These are phyloP conservation scores for Ophiocordyceps polyrhachis-furcata DNA, from an alignment of 2,329 filamentous ascomycete genomes.

Conservation along the genomic window DNA sequence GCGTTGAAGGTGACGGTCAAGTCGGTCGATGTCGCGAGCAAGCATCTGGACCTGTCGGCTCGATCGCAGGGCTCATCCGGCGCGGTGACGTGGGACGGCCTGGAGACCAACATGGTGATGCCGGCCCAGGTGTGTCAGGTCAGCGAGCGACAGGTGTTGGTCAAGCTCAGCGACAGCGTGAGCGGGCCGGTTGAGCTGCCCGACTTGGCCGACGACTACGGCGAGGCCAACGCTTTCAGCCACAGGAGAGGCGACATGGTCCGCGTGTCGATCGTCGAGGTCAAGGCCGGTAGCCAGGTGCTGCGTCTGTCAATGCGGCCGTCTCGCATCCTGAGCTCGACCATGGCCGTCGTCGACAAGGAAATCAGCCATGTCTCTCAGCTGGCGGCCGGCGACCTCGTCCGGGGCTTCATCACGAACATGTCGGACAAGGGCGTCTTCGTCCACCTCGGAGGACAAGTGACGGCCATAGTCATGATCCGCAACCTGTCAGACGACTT, in stretches of 20 bases:
- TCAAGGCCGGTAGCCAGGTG: constrained; percentile 73
- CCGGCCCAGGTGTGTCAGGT: constrained; percentile 72
- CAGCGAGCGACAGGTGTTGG: constrained; percentile 63
- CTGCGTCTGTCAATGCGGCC: constrained; percentile 66
- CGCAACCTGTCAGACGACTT: constrained; percentile 79
- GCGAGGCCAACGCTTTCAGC: constrained; percentile 54
- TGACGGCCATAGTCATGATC: constrained; percentile 70
- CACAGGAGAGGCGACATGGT: constrained; percentile 75
- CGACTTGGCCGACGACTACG: constrained; percentile 75
- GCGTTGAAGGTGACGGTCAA: constrained; percentile 68
- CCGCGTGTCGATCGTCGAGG: constrained; percentile 63
- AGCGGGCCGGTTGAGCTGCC: constrained; percentile 66
- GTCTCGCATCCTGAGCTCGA: constrained; percentile 77
- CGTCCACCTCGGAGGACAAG: constrained; percentile 60
- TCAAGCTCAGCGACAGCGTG: constrained; percentile 66
- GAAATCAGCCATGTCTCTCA: constrained; percentile 58
- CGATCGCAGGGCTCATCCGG: constrained; percentile 32
- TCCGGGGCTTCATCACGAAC: constrained; percentile 84
- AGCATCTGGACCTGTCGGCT: constrained; percentile 69
- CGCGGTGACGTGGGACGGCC: constrained; percentile 45
- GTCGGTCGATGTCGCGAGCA: constrained; percentile 50
- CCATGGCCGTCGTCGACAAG: constrained; percentile 58
- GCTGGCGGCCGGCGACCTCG: constrained; percentile 55
- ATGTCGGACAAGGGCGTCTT: constrained; percentile 81
- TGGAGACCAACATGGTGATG: constrained; percentile 65